Conservation (phyloP, 2,329 filamentous ascomycete genomes). For the Sarocladium brachiariae region DNA sequence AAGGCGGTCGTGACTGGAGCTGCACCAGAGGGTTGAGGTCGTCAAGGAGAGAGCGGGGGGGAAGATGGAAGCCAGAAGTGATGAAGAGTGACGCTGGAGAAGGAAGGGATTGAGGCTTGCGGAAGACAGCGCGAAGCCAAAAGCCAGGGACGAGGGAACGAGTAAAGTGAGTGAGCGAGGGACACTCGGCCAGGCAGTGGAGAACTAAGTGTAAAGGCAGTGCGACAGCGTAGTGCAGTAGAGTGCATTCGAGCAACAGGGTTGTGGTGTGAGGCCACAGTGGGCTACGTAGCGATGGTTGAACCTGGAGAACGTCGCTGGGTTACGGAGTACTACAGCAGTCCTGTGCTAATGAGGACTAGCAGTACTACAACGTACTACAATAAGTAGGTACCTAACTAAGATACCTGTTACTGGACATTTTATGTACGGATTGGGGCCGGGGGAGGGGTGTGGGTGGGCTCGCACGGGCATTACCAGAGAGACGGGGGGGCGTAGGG, state of each 20-base stretch:
- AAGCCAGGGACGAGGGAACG: constrained; percentile 1
- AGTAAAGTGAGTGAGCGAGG: neutral
- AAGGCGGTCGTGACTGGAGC: constrained; percentile 41
- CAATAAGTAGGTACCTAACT: too few relatives aligned
- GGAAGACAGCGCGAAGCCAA: neutral
- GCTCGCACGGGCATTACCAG: neutral
- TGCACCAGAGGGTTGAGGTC: constrained; percentile 35
- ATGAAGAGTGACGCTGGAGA: constrained; percentile 3
- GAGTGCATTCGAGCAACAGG: too few relatives aligned
- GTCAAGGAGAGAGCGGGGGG: constrained; percentile 20
- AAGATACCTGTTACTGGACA: too few relatives aligned
- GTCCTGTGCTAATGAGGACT: too few relatives aligned
- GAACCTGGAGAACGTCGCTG: constrained; percentile 5
- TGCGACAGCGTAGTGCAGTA: too few relatives aligned
- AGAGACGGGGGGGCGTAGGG: neutral
- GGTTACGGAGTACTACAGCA: neutral
- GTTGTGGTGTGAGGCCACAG: neutral
- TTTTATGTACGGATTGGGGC: too few relatives aligned
- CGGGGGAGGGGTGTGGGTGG: neutral
- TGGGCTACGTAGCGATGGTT: neutral
- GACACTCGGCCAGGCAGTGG: neutral
- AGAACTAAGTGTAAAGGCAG: too few relatives aligned
- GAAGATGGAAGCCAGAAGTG: constrained; percentile 17
- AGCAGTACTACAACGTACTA: too few relatives aligned
- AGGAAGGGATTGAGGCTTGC: neutral